Evolutionary conservation across 768 basidiomycete genomes (phyloP), one percentile per base, ranked within the genome.

Genomic region (Suillus spraguei): DNA sequence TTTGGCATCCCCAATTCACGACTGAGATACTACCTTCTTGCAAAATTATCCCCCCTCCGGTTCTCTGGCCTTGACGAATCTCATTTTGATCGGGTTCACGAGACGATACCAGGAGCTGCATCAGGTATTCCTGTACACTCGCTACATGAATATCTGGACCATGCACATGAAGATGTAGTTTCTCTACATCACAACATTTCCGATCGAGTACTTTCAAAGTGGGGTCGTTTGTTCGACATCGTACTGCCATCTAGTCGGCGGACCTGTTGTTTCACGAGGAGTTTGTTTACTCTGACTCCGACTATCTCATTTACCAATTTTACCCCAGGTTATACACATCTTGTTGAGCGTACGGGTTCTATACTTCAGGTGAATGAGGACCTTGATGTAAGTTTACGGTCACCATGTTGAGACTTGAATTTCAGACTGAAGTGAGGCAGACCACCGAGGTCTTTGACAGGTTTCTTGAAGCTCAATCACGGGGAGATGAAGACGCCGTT

Each of bases 1-100:
- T 91, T 90, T 65, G 86, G 88, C 20, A 85, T 92, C 17, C 92
- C 92, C 9, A 94, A 94, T 70, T 94, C 92, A 22, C 86, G 92
- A 24, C 76, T 91, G 64, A 83, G 92, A 32, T 94, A 94, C 71
- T 94, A 94, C 67, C 79, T 92, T 22, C 83, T 94, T 1, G 92
- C 91, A 11, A 89, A 85, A 67, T 74, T 74, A 39, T 64, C 66
- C 17, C 80, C 85, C 7, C 68, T 81, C 7, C 32, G 62, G 20
- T 87, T 86, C 66, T 58, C 70, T 7, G 58, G 70, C 41, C 38
- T 70, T 69, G 41, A 61, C 64, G 46, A 53, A 58, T 59, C 47
- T 39, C 63, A 66, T 5, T 65, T 66, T 16, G 67, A 68, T 42
- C 61, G 64, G 28, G 64, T 87, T 17, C 82, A 83, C 77, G 78